A percentile compares a stretch with the other conserved stretches of the same genome.
phyloP scores from a whole-genome alignment of 202 grass and related monocot genomes.

The Dendrocalamus latiflorus region DNA sequence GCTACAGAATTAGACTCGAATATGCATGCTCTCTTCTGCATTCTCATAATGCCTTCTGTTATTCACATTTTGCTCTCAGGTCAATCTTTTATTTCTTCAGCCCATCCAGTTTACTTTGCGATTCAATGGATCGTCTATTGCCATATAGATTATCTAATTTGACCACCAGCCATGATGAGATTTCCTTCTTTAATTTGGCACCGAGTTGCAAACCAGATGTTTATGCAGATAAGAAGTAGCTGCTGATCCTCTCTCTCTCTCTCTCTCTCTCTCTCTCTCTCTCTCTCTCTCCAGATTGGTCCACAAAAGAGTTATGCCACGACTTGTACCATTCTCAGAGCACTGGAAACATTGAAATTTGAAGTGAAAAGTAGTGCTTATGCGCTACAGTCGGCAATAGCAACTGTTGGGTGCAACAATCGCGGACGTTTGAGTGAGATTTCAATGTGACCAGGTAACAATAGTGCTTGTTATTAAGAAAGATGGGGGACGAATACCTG shows the following conservation, averaged over 20 bases:
- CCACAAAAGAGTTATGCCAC: background rate
- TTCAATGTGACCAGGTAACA: constrained; percentile 19
- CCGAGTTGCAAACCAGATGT: background rate
- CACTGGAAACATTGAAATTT: background rate
- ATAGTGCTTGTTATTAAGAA: background rate
- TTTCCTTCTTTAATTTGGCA: background rate
- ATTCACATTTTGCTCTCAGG: background rate
- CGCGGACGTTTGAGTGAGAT: background rate
- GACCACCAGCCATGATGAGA: background rate
- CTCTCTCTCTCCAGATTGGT: background rate
- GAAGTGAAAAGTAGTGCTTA: background rate
- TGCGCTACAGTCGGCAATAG: background rate
- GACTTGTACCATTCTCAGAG: background rate
- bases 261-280: no score
- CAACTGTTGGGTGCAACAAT: background rate
- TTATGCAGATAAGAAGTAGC: constrained; percentile 35
- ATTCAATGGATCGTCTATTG: background rate
- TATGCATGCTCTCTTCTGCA: background rate
- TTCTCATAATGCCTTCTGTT: background rate
- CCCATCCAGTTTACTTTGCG: background rate
- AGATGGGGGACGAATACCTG: constrained; percentile 64
- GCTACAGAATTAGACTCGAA: background rate
- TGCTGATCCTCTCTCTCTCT: no score
- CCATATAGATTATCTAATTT: background rate
- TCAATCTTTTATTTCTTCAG: background rate